Conservation (phyloP, 257 asterid genomes). For the Ballota nigra region DNA sequence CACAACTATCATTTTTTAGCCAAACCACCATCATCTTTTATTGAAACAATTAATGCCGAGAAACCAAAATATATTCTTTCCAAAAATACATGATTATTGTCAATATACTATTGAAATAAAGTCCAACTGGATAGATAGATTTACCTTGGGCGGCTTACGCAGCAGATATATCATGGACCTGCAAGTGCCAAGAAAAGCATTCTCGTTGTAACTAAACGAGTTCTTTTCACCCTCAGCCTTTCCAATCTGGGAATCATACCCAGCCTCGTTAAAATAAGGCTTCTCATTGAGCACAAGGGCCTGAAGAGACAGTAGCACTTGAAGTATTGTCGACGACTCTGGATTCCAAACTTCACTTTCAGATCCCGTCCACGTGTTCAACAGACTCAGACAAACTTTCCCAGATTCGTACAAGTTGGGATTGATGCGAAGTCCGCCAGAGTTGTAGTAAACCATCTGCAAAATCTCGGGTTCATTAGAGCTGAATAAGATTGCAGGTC, state of each 20-base stretch:
- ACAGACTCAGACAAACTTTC: constrained; percentile 80
- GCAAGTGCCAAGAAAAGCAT: constrained; percentile 88
- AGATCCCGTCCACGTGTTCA: constrained; percentile 89
- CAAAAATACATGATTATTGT: neutral
- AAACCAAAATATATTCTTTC: neutral
- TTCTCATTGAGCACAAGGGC: constrained; percentile 90
- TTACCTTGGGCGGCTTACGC: constrained; percentile 86
- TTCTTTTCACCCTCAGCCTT: constrained; percentile 88
- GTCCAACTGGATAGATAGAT: neutral
- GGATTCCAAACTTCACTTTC: constrained; percentile 91
- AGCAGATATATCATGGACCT: constrained; percentile 77
- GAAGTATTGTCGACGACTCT: constrained; percentile 67
- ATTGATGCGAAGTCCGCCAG: constrained; percentile 91
- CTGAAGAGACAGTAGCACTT: constrained; percentile 88
- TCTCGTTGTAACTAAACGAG: constrained; percentile 81
- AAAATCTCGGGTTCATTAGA: constrained; percentile 17
- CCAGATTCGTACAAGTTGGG: constrained; percentile 94
- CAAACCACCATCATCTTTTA: too few relatives aligned
- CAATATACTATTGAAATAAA: neutral
- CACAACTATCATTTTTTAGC: neutral
- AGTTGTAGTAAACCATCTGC: constrained; percentile 89
- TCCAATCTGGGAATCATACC: constrained; percentile 82
- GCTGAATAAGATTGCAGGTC: neutral
- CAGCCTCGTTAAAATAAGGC: constrained; percentile 95
- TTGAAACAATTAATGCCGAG: neutral